These are phyloP conservation scores for Mariannaea elegans DNA, from an alignment of 2,329 filamentous ascomycete species.

Conservation along the genomic window DNA sequence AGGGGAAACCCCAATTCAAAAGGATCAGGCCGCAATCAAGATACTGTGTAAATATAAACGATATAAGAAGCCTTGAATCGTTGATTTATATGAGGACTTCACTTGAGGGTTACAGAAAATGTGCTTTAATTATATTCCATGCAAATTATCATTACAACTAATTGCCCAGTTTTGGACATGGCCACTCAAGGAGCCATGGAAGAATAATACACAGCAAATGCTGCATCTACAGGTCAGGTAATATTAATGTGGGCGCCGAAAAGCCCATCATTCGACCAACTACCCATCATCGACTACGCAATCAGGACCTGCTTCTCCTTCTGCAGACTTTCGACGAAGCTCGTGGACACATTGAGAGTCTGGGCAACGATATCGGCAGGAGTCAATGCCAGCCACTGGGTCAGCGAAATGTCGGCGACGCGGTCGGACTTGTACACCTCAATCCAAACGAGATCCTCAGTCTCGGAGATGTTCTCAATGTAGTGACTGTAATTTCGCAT, in stretches of 20 bases:
- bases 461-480: slow-evolving; percentile 72
- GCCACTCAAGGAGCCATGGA: neutral
- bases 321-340: slow-evolving; percentile 65
- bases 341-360: slow-evolving; percentile 65
- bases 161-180: neutral
- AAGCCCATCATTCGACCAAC: too few relatives aligned
- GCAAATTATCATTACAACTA: slow-evolving; percentile 7
- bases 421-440: slow-evolving; percentile 75
- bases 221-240: neutral
- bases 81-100: too few relatives aligned
- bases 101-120: neutral
- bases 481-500: slow-evolving; percentile 60
- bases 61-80: too few relatives aligned
- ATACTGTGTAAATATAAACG: neutral
- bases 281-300: slow-evolving; percentile 14
- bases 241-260: too few relatives aligned
- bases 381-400: slow-evolving; percentile 75
- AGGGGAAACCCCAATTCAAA: too few relatives aligned
- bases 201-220: neutral
- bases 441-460: slow-evolving; percentile 71
- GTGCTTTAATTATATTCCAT: neutral
- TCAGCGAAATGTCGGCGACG: slow-evolving; percentile 72
- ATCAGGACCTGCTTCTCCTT: slow-evolving; percentile 70
- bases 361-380: slow-evolving; percentile 69
- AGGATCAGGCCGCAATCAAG: too few relatives aligned